A percentile compares a stretch with the other conserved stretches of the same genome.
phyloP scores from a whole-genome alignment of 768 basidiomycete species.

The Phanerochaete carnosa region DNA sequence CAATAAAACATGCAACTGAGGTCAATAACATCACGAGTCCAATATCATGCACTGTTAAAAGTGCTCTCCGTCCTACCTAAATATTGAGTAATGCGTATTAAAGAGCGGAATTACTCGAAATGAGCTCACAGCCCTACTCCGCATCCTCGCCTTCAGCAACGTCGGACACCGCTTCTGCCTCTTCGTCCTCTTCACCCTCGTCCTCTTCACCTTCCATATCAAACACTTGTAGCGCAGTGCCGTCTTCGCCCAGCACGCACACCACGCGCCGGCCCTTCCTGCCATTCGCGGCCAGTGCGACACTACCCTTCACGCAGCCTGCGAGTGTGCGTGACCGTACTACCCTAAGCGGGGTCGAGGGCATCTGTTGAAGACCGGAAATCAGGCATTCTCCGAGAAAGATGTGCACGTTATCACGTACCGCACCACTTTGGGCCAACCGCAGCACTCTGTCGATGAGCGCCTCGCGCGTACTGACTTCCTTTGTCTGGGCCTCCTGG shows the following conservation, averaged over 20 bases:
- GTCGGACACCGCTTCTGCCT: background rate
- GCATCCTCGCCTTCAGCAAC: too few relatives aligned
- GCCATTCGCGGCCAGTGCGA: constrained; percentile 72
- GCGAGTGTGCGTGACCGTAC: constrained; percentile 53
- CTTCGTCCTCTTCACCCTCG: constrained; percentile 25
- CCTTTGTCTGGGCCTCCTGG: background rate
- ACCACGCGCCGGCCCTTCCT: constrained; percentile 69
- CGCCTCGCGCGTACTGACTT: constrained; percentile 49
- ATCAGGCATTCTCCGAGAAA: too few relatives aligned
- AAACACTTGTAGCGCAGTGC: constrained; percentile 64
- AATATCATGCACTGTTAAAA: too few relatives aligned
- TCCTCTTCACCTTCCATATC: constrained; percentile 67
- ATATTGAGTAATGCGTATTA: too few relatives aligned
- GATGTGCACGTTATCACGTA: constrained; percentile 29
- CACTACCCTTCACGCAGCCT: constrained; percentile 47
- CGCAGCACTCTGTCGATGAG: constrained; percentile 56
- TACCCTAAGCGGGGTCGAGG: constrained; percentile 47
- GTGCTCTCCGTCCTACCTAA: too few relatives aligned
- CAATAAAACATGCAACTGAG: too few relatives aligned
- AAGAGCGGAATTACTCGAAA: too few relatives aligned
- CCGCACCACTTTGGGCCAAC: constrained; percentile 59
- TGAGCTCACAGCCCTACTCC: too few relatives aligned
- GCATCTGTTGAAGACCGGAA: constrained; percentile 38
- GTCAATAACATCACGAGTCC: too few relatives aligned
- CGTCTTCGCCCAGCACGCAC: constrained; percentile 66